A percentile compares a stretch with the other conserved stretches of the same genome.
These are phyloP conservation scores for Aciculoconidium aculeatum DNA, from an alignment of 805 yeast genomes.

Conservation along the genomic window DNA sequence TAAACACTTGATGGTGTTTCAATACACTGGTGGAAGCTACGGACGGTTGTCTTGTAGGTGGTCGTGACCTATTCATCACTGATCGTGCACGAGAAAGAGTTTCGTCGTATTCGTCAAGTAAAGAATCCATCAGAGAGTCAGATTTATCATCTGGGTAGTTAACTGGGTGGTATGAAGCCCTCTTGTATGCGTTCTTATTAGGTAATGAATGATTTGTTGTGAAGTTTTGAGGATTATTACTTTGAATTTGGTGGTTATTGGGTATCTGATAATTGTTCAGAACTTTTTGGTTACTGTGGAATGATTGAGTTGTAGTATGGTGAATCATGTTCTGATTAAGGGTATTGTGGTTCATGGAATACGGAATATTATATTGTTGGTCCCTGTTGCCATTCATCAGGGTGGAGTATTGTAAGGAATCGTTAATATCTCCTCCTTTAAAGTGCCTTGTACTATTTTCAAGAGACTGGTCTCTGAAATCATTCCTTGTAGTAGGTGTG, in stretches of 20 bases:
- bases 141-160: slow-evolving; percentile 8
- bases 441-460: no score
- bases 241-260: slow-evolving; percentile 17
- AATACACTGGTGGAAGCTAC: slow-evolving; percentile 13
- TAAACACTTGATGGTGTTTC: slow-evolving; percentile 4
- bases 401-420: no score
- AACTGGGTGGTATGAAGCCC: slow-evolving; percentile 1
- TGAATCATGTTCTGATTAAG: no score
- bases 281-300: neutral
- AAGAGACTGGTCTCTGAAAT: slow-evolving; percentile 4
- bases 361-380: no score
- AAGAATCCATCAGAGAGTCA: slow-evolving; percentile 32
- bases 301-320: no score
- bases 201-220: no score
- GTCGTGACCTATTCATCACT: slow-evolving; percentile 19
- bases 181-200: neutral
- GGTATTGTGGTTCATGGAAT: no score
- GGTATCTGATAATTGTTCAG: slow-evolving; percentile 3
- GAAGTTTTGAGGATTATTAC: no score
- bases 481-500: neutral
- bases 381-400: no score
- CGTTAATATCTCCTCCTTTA: no score
- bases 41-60: slow-evolving; percentile 23
- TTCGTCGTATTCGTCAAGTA: slow-evolving; percentile 41
- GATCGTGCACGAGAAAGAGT: slow-evolving; percentile 29